Evolutionary conservation across 495 filamentous ascomycete species (phyloP), one percentile per base, ranked within the genome.

Genomic region (Symbiotaphrina buchneri): DNA sequence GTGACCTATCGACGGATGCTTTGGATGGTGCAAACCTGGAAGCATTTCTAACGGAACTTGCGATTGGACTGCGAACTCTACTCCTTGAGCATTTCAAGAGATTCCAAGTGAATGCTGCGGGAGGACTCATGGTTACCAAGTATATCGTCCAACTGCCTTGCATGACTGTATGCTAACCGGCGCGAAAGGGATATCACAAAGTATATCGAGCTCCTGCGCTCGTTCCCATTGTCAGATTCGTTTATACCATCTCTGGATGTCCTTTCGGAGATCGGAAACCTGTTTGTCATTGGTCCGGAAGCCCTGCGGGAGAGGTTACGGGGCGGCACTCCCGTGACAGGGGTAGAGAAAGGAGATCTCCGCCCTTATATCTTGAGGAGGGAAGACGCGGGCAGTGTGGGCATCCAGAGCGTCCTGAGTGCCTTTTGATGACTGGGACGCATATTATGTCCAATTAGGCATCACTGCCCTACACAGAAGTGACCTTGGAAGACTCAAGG

Each of bases 231-330:
- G 10, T 49, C 53, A 19, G 76, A 75, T 39, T 74, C 78, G 24
- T 63, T 80, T 19, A 67, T 70, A 41, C 59, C 58, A 25, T 62
- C 62, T 39, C 67, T 93, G 42, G 85, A 95, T 55, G 60, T 90
- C 24, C 47, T 95, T 34, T 68, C 77, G 21, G 90, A 95, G 55
- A 81, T 99, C 36, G 85, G 81, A n/a, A 92, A 80, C 49, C 51
- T 99, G 28, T 99, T 95, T 45, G 87, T 95, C 24, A 81, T 95
- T 51, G 79, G 81, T 13, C 70, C 75, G 8, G 84, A 94, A 55
- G 84, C 82, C 20, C 53, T 94, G 34, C 61, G 72, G 27, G 84
- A 92, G 54, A 59, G 80, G 31, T 54, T 93, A 46, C 67, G 73
- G 36, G 64, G 58, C 19, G 48, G 31, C 30, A 36, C 41, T 34